Evolutionary conservation across 257 asterid species (phyloP).

Genomic region (Haberlea rhodopensis): DNA sequence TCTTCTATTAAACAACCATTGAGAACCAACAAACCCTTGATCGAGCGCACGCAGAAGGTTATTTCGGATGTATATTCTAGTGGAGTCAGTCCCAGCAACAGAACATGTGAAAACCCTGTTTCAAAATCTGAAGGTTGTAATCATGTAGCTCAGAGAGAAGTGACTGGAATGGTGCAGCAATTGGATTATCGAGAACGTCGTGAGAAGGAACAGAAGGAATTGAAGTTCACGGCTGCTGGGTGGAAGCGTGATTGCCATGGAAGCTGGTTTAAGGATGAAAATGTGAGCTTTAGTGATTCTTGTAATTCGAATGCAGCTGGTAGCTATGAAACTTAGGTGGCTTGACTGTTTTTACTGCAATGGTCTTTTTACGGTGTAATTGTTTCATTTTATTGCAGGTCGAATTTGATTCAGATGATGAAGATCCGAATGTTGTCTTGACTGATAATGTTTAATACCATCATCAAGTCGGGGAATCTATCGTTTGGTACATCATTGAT

Average conservation of each 20-base stretch:
- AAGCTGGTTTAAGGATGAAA: slow-evolving; percentile 81
- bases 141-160: slow-evolving; percentile 24
- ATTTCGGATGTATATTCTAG: slow-evolving; percentile 40
- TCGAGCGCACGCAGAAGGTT: slow-evolving; percentile 43
- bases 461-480: no score
- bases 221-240: slow-evolving; percentile 74
- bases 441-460: slow-evolving; percentile 24
- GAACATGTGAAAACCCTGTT: neutral
- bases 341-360: slow-evolving; percentile 2
- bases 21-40: slow-evolving; percentile 39
- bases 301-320: neutral
- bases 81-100: slow-evolving; percentile 11
- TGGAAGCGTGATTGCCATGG: slow-evolving; percentile 79
- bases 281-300: slow-evolving; percentile 41
- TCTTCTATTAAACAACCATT: slow-evolving; percentile 22
- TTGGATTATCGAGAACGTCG: slow-evolving; percentile 32
- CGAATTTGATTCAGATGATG: slow-evolving; percentile 85
- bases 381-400: slow-evolving; percentile 47
- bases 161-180: slow-evolving; percentile 25
- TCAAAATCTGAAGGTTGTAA: no score
- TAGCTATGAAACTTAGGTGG: slow-evolving; percentile 1
- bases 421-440: slow-evolving; percentile 62
- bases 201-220: slow-evolving; percentile 66
- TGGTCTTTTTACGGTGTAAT: neutral
- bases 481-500: no score